phyloP scores from a whole-genome alignment of 495 filamentous ascomycete species.

The Penicillium atrosanguineum region DNA sequence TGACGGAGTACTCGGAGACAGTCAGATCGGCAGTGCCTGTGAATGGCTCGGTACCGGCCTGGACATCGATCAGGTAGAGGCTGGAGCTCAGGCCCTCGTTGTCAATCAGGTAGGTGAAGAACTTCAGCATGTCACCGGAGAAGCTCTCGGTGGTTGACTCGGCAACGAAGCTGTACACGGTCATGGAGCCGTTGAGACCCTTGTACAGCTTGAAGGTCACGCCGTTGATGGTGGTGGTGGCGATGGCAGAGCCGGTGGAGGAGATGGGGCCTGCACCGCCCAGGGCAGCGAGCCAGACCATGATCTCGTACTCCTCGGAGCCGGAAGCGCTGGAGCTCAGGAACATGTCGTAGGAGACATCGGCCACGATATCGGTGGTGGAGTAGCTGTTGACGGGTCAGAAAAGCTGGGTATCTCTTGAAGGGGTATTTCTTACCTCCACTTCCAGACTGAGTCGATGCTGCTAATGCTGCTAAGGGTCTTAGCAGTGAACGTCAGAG shows the following conservation, averaged over 20 bases:
- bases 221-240: conserved; percentile 51
- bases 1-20: conserved; percentile 39
- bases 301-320: conserved; percentile 60
- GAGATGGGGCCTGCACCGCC: conserved; percentile 65
- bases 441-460: conserved; percentile 53
- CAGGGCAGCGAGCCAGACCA: conserved; percentile 66
- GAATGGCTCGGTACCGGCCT: conserved; percentile 59
- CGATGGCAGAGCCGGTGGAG: conserved; percentile 51
- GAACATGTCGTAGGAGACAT: conserved; percentile 69
- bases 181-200: conserved; percentile 55
- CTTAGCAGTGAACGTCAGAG: conserved; percentile 41
- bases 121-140: conserved; percentile 53
- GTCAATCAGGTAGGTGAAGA: conserved; percentile 55
- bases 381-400: conserved; percentile 48
- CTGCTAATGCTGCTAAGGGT: conserved; percentile 47
- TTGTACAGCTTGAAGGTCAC: conserved; percentile 51
- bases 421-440: conserved; percentile 39
- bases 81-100: conserved; percentile 49
- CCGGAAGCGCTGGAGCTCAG: conserved; percentile 45
- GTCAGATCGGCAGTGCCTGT: conserved; percentile 40
- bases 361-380: conserved; percentile 51
- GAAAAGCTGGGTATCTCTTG: not conserved
- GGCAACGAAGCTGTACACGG: conserved; percentile 63
- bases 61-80: conserved; percentile 53
- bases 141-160: conserved; percentile 45